A percentile compares a stretch with the other conserved stretches of the same genome.
Conservation (phyloP, 208 protist genomes). For the Wallacemonas sp. region DNA sequence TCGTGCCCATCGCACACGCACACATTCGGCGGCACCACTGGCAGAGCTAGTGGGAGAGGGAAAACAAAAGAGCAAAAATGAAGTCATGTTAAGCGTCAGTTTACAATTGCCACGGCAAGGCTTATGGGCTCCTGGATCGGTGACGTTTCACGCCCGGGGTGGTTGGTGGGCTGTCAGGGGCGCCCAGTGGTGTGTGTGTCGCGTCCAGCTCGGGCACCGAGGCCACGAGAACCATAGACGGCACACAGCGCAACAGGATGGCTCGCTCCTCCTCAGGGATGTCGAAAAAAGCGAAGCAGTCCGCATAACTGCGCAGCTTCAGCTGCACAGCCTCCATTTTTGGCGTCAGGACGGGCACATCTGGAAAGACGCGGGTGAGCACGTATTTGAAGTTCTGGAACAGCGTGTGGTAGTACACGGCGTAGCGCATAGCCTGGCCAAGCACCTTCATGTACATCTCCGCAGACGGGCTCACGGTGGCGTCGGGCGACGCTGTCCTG, state of each 20-base stretch:
- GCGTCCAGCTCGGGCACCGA: conserved; percentile 7
- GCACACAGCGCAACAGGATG: conserved; percentile 27
- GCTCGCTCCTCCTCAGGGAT: conserved; percentile 31
- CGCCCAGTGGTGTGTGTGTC: background rate
- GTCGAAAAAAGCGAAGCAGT: conserved; percentile 63
- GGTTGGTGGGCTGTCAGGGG: background rate
- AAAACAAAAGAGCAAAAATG: too few species aligned
- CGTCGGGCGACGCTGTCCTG: background rate
- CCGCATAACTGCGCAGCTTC: conserved; percentile 57
- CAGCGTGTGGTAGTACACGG: conserved; percentile 55
- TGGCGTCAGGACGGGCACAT: conserved; percentile 54
- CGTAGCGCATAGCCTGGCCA: conserved; percentile 54
- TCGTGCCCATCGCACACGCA: too few species aligned
- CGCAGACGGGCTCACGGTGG: background rate
- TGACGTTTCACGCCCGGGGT: background rate
- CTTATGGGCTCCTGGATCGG: background rate
- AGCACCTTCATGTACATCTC: conserved; percentile 34
- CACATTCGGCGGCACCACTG: too few species aligned
- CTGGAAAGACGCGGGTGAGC: conserved; percentile 76
- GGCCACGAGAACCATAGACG: conserved; percentile 37
- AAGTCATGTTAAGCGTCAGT: too few species aligned
- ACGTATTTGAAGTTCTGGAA: conserved; percentile 92
- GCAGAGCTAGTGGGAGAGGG: too few species aligned
- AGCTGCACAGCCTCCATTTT: conserved; percentile 66
- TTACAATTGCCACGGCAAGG: too few species aligned